These are phyloP conservation scores for Ophiocordyceps australis DNA, from an alignment of 2,329 filamentous ascomycete species.

Conservation along the genomic window DNA sequence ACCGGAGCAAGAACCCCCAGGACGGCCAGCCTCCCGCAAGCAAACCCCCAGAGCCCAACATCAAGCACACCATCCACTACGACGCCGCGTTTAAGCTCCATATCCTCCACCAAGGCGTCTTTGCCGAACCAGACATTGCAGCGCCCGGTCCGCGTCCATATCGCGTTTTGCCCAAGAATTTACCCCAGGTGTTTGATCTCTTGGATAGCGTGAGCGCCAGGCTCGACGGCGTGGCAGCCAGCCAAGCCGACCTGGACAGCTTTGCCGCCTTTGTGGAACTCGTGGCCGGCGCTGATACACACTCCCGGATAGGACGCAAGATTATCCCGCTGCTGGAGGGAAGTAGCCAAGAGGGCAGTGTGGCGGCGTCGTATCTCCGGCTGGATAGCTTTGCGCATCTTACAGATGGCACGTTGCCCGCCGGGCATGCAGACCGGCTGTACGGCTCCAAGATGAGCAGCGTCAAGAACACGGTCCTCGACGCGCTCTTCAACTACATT, in stretches of 20 bases:
- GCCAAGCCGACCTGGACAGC: too few species aligned
- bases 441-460: too few species aligned
- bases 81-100: conserved; percentile 6
- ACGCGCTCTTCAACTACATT: conserved; percentile 6
- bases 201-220: too few species aligned
- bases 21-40: conserved; percentile 1
- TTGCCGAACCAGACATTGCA: conserved; percentile 4
- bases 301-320: too few species aligned
- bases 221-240: too few species aligned
- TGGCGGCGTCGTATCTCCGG: conserved; percentile 11
- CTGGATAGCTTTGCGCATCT: conserved; percentile 18
- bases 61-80: conserved; percentile 5
- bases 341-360: conserved; percentile 5
- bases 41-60: conserved; percentile 1
- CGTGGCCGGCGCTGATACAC: too few species aligned
- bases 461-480: too few species aligned
- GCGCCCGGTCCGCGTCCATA: conserved; percentile 2
- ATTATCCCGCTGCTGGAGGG: conserved; percentile 15
- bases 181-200: too few species aligned
- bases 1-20: too few species aligned
- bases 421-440: conserved; percentile 15
- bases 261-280: too few species aligned
- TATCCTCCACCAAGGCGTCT: conserved; percentile 4
- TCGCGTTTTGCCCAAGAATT: too few species aligned
- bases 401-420: conserved; percentile 13